Base-by-base conservation (phyloP, 768 basidiomycete species). In the Amanita molliuscula region DNA sequence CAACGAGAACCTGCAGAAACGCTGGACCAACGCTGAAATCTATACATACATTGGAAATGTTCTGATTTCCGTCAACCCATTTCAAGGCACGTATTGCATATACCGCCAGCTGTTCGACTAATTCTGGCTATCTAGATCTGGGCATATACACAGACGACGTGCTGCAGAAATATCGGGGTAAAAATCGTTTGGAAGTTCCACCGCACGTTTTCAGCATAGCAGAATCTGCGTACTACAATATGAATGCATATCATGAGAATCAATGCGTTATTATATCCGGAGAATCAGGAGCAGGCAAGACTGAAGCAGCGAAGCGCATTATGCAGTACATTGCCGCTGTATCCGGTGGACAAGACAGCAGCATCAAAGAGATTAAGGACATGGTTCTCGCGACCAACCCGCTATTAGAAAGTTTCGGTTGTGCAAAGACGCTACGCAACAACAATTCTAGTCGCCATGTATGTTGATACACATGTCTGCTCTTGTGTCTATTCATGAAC, bases 271-370 rank as follows among this genome's bases (percentile, higher is more conserved):
- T 99, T 69, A 98, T 99, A 60, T 93, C 94, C 31, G 96, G 96
- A 48, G 96, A 99, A 71, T 97, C 94, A 13, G 96, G 96, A 45
- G 96, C 96, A 3, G 96, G 96, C 45, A 99, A 99, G 75, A 99
- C 96, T 3, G 96, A 98, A 67, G 96, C 96, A 3, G 96, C 96
- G 18, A 98, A 98, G 66, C 82, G 93, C 44, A 98, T 99, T 67
- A 99, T 99, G 96, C 94, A 97, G 65, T 99, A 99, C 62, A 95
- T 99, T 58, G 96, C 96, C 13, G 96, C 90, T 8, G 96, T 98
- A 0, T 92, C 91, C 13, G 89, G 91, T 42, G 87, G 79, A 20
- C 80, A 81, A 55, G 88, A 90, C 59, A 85, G 78, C 59, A 91
- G 89, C 56, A 98, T 98, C 52, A 89, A 96, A 64, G 86, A 95